Conservation (phyloP, 495 filamentous ascomycete species). For the Penicillium soppii region DNA sequence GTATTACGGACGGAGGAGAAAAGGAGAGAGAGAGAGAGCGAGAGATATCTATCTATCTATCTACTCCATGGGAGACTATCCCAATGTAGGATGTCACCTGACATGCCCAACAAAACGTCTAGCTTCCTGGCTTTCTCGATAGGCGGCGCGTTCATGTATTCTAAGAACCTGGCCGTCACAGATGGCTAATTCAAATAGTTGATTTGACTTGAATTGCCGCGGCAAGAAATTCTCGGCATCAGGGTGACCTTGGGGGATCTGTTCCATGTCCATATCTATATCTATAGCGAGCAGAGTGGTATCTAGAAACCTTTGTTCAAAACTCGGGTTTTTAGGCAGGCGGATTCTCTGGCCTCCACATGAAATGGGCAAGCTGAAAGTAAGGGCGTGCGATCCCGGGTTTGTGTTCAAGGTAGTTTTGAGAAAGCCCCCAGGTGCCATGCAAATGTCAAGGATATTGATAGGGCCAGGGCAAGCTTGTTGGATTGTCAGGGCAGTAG, state of each 20-base stretch:
- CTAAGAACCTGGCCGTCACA: conserved; percentile 59
- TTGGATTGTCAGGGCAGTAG: neutral
- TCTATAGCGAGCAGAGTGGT: conserved; percentile 56
- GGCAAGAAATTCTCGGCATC: conserved; percentile 41
- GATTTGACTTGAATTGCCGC: conserved; percentile 7
- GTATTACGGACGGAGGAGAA: too few species aligned
- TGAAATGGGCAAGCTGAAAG: neutral
- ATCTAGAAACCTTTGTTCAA: conserved; percentile 40
- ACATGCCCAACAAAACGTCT: too few species aligned
- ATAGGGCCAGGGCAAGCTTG: neutral
- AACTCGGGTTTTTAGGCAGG: conserved; percentile 24
- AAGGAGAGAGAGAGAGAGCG: too few species aligned
- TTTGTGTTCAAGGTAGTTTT: conserved; percentile 33
- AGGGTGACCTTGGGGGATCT: conserved; percentile 43
- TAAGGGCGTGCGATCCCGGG: conserved; percentile 4
- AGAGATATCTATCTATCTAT: too few species aligned
- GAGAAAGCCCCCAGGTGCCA: conserved; percentile 57
- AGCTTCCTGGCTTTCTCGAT: conserved; percentile 43
- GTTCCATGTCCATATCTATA: conserved; percentile 42
- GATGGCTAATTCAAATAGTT: conserved; percentile 52
- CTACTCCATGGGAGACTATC: too few species aligned
- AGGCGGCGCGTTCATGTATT: conserved; percentile 39
- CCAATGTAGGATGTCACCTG: too few species aligned
- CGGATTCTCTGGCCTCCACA: neutral
- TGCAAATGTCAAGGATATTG: conserved; percentile 55